Percentiles rank a stretch among this genome's conserved stretches.
phyloP scores from a whole-genome alignment of 768 basidiomycete species.

The Agaricus bisporus region DNA sequence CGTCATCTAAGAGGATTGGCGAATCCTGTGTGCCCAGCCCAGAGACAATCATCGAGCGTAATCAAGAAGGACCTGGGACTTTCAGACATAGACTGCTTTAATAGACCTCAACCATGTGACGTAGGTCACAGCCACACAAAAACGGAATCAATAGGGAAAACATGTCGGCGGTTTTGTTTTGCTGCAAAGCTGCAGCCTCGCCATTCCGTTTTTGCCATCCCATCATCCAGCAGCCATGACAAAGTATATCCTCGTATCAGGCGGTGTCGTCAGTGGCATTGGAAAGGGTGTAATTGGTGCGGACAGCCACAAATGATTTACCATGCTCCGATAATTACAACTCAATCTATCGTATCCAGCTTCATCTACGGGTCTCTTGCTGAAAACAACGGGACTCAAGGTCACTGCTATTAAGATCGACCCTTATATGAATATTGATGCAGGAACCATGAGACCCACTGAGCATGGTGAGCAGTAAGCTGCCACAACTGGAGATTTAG shows the following conservation, averaged over 20 bases:
- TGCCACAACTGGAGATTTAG: neutral
- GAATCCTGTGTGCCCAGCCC: slow-evolving; percentile 28
- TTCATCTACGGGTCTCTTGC: slow-evolving; percentile 90
- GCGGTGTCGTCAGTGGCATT: slow-evolving; percentile 97
- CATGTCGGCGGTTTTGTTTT: neutral
- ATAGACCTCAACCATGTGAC: no score
- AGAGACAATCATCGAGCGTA: slow-evolving; percentile 13
- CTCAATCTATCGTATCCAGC: slow-evolving; percentile 40
- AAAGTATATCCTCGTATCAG: slow-evolving; percentile 94
- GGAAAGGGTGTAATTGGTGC: slow-evolving; percentile 99
- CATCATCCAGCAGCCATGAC: slow-evolving; percentile 51
- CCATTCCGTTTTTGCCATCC: neutral
- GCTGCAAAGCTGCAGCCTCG: neutral
- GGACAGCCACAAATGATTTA: slow-evolving; percentile 20
- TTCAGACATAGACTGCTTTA: no score
- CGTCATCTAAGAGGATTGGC: slow-evolving; percentile 34
- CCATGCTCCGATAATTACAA: neutral
- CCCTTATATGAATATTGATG: slow-evolving; percentile 99
- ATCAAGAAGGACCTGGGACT: neutral
- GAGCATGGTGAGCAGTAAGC: slow-evolving; percentile 75
- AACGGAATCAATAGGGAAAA: no score
- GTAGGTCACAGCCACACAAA: no score
- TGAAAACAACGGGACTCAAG: slow-evolving; percentile 93
- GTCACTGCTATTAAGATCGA: slow-evolving; percentile 99
- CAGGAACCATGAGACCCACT: slow-evolving; percentile 97